Conservation (phyloP, 1,284 basidiomycete genomes). For the Phellopilus nigrolimitatus region DNA sequence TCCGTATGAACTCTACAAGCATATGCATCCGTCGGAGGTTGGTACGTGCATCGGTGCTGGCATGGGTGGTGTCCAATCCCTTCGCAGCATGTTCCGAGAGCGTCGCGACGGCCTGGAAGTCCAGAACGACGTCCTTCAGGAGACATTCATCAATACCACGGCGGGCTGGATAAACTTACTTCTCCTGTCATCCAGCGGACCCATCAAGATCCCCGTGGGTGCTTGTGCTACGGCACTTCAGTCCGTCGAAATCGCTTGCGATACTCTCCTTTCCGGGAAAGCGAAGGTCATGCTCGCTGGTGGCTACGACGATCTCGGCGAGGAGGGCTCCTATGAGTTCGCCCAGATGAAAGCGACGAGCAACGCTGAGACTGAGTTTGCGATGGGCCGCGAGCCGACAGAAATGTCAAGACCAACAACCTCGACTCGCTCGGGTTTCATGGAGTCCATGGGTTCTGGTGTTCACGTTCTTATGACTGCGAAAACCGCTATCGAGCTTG, state of each 20-base stretch:
- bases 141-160: slow-evolving; percentile 98
- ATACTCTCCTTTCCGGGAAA: slow-evolving; percentile 91
- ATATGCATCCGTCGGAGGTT: slow-evolving; percentile 95
- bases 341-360: slow-evolving; percentile 99
- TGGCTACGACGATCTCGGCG: slow-evolving; percentile 96
- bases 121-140: slow-evolving; percentile 97
- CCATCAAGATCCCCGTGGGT: slow-evolving; percentile 98
- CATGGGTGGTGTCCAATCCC: slow-evolving; percentile 91
- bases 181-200: slow-evolving; percentile 90
- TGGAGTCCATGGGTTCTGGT: slow-evolving; percentile 97
- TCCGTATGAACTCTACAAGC: slow-evolving; percentile 94
- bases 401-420: slow-evolving; percentile 99
- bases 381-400: slow-evolving; percentile 96
- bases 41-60: slow-evolving; percentile 91
- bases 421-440: slow-evolving; percentile 92
- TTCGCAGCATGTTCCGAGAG: slow-evolving; percentile 97
- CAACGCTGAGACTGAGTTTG: slow-evolving; percentile 94
- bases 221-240: slow-evolving; percentile 98
- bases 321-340: slow-evolving; percentile 96
- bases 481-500: slow-evolving; percentile 92
- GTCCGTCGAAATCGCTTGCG: slow-evolving; percentile 96
- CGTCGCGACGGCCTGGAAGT: slow-evolving; percentile 96
- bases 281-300: slow-evolving; percentile 99
- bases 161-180: slow-evolving; percentile 98
- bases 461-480: slow-evolving; percentile 97